Evolutionary conservation across 768 basidiomycete genomes (phyloP).

Genomic region (Suillus discolor): DNA sequence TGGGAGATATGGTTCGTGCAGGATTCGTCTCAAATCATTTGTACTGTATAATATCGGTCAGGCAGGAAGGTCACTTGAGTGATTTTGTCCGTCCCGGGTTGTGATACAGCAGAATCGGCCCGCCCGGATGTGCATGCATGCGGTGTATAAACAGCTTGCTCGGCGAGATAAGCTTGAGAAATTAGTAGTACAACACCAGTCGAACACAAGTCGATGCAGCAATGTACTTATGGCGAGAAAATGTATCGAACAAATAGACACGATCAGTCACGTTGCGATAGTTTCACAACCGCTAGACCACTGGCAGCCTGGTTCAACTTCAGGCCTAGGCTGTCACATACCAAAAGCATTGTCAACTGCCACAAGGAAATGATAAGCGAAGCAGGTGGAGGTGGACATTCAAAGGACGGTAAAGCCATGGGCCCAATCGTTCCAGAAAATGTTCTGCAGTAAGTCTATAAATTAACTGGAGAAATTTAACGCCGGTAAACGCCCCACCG

Average conservation of each 20-base stretch:
- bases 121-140: background rate
- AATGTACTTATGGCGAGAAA: background rate
- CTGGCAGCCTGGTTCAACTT: too few species aligned
- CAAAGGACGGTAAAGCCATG: background rate
- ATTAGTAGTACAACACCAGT: background rate
- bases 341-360: background rate
- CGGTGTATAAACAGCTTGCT: background rate
- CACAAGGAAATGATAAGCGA: background rate
- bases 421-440: too few species aligned
- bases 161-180: background rate
- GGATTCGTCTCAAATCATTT: background rate
- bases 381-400: background rate
- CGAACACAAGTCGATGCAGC: background rate
- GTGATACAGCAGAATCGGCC: background rate
- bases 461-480: too few species aligned
- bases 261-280: background rate
- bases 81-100: background rate
- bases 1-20: conserved; percentile 15
- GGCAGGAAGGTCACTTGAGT: conserved; percentile 4
- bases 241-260: background rate
- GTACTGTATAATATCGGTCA: conserved; percentile 2
- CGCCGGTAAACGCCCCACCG: too few species aligned
- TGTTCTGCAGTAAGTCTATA: too few species aligned
- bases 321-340: too few species aligned
- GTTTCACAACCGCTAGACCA: background rate